Evolutionary conservation across 768 basidiomycete species (phyloP).

Genomic region (Russula virescens): DNA sequence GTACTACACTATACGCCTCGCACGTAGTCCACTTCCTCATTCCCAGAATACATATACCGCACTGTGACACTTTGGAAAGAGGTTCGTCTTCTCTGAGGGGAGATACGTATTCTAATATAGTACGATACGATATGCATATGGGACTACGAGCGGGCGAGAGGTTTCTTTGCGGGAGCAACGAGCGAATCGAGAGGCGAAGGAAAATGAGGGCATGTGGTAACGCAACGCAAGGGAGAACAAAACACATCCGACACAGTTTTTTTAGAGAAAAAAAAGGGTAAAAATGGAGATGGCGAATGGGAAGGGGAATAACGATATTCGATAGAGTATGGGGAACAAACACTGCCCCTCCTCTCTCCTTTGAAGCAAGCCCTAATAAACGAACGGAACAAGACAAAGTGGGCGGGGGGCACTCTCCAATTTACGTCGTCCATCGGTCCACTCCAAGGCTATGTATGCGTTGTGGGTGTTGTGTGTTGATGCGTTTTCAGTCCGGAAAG

Average conservation of each 20-base stretch:
- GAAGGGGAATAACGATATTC: constrained; percentile 23
- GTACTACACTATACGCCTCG: too few species aligned
- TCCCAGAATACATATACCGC: not conserved
- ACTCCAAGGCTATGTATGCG: constrained; percentile 9
- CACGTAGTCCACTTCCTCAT: not conserved
- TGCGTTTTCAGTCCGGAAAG: constrained; percentile 16
- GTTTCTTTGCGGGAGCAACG: constrained; percentile 16
- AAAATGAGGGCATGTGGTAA: constrained; percentile 11
- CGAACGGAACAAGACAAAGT: constrained; percentile 4
- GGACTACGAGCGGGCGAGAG: constrained; percentile 6
- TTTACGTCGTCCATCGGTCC: constrained; percentile 15
- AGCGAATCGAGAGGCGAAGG: constrained; percentile 1
- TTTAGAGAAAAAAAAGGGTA: not conserved
- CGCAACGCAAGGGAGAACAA: constrained; percentile 6
- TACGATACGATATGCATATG: constrained; percentile 14
- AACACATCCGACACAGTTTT: constrained; percentile 1
- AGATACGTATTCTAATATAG: constrained; percentile 22
- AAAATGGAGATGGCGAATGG: constrained; percentile 14
- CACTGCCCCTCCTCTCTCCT: constrained; percentile 8
- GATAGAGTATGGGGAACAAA: constrained; percentile 21
- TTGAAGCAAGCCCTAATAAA: constrained; percentile 6
- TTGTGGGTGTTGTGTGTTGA: constrained; percentile 6
- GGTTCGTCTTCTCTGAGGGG: constrained; percentile 7
- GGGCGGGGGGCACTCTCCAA: constrained; percentile 12
- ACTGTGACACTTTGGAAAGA: not conserved